phyloP scores from a whole-genome alignment of 352 stramenopile genomes.

The Globisporangium mamillatum region DNA sequence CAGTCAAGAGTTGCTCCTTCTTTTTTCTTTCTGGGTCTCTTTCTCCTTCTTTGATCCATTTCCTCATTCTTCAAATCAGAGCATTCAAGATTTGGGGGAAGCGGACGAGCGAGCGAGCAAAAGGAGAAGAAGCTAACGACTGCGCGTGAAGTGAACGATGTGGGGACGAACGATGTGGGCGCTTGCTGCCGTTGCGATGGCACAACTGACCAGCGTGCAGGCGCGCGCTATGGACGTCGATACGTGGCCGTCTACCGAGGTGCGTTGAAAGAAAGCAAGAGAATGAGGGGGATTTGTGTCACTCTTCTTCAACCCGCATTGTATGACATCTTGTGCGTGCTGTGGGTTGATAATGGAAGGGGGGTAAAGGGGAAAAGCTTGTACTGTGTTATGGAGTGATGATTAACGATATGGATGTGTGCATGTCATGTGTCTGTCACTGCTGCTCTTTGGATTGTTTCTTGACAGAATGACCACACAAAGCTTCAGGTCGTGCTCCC shows the following conservation, averaged over 20 bases:
- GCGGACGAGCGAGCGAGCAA: background rate
- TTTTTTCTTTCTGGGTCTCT: conserved; percentile 7
- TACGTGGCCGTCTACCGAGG: conserved; percentile 79
- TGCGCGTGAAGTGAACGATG: conserved; percentile 6
- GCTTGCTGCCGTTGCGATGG: conserved; percentile 18
- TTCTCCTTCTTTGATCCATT: background rate
- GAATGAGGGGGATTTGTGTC: background rate
- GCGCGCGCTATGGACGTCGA: conserved; percentile 73
- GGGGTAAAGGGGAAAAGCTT: background rate
- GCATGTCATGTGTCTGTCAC: background rate
- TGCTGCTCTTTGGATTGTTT: conserved; percentile 6
- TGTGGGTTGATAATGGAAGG: conserved; percentile 8
- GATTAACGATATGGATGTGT: background rate
- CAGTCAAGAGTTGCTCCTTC: background rate
- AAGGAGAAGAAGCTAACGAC: conserved; percentile 17
- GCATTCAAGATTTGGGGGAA: conserved; percentile 13
- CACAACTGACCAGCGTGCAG: conserved; percentile 20
- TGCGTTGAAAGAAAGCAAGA: conserved; percentile 21
- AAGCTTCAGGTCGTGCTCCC: conserved; percentile 89
- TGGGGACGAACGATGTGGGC: conserved; percentile 9
- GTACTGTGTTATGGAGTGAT: conserved; percentile 6
- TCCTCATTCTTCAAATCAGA: conserved; percentile 9
- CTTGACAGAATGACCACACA: conserved; percentile 74
- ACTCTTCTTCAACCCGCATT: background rate
- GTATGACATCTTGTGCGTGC: background rate